Conservation (phyloP, 768 basidiomycete genomes). For the Serpula lacrymans region DNA sequence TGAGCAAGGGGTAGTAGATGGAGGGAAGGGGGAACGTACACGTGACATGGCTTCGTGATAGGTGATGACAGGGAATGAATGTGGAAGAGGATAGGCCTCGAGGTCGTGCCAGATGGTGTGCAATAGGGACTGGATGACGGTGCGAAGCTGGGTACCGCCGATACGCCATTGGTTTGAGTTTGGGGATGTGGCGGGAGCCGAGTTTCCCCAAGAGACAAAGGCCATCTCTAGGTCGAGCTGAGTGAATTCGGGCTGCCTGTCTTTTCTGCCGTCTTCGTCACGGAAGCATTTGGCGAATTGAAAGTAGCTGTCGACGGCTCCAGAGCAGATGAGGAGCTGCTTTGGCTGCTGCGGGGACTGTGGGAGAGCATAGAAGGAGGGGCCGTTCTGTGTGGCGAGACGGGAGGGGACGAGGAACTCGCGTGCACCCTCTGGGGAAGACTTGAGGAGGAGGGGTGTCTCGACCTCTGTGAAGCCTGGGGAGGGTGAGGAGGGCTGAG, state of each 20-base stretch:
- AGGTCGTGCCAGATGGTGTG: constrained; percentile 72
- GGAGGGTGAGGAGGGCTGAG: constrained; percentile 8
- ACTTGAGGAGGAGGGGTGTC: constrained; percentile 86
- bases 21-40: constrained; percentile 40
- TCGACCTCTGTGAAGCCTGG: constrained; percentile 91
- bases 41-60: constrained; percentile 89
- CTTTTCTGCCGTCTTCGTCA: constrained; percentile 92
- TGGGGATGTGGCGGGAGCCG: constrained; percentile 11
- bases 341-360: constrained; percentile 98
- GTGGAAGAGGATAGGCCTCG: constrained; percentile 58
- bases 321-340: constrained; percentile 88
- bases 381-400: constrained; percentile 23
- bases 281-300: constrained; percentile 94
- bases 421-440: constrained; percentile 91
- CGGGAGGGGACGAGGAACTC: constrained; percentile 91
- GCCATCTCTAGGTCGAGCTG: constrained; percentile 98
- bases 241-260: constrained; percentile 96
- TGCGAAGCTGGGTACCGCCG: constrained; percentile 79
- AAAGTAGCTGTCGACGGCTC: constrained; percentile 85
- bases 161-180: constrained; percentile 65
- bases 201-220: constrained; percentile 78
- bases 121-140: constrained; percentile 73
- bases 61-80: constrained; percentile 76
- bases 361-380: constrained; percentile 81
- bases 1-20: constrained; percentile 11